phyloP scores from a whole-genome alignment of 345 rosid genomes.

The Brassica nigra region DNA sequence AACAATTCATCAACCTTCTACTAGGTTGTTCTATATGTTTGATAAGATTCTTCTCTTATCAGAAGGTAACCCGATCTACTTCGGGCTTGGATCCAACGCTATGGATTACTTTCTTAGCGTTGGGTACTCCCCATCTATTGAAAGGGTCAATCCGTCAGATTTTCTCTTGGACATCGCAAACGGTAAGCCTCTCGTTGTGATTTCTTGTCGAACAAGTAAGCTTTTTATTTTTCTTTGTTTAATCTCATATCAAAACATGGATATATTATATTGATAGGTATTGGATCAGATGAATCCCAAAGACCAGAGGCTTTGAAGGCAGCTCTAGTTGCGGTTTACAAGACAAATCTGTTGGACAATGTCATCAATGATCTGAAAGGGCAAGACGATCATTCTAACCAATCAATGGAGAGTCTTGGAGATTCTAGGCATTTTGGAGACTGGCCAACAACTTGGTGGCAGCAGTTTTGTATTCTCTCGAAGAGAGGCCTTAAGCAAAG shows the following conservation, averaged over 20 bases:
- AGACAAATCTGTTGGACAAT: slow-evolving; percentile 38
- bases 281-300: slow-evolving; percentile 40
- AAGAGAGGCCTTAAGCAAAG: slow-evolving; percentile 79
- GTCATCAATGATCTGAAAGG: slow-evolving; percentile 43
- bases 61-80: slow-evolving; percentile 73
- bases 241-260: background rate
- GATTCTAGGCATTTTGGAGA: slow-evolving; percentile 44
- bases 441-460: slow-evolving; percentile 85
- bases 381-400: slow-evolving; percentile 14
- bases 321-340: slow-evolving; percentile 44
- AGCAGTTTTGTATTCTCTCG: slow-evolving; percentile 70
- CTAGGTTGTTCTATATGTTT: slow-evolving; percentile 78
- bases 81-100: slow-evolving; percentile 56
- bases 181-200: slow-evolving; percentile 52
- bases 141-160: slow-evolving; percentile 75
- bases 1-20: slow-evolving; percentile 93
- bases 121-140: slow-evolving; percentile 57
- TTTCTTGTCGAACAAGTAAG: background rate
- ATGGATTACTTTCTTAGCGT: slow-evolving; percentile 73
- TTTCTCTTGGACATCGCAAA: slow-evolving; percentile 91
- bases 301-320: slow-evolving; percentile 43
- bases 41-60: slow-evolving; percentile 79
- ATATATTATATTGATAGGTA: slow-evolving; percentile 35
- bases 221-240: background rate
- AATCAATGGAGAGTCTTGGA: slow-evolving; percentile 22